Evolutionary conservation across 805 yeast species (phyloP).

Genomic region (Saturnispora dispora): DNA sequence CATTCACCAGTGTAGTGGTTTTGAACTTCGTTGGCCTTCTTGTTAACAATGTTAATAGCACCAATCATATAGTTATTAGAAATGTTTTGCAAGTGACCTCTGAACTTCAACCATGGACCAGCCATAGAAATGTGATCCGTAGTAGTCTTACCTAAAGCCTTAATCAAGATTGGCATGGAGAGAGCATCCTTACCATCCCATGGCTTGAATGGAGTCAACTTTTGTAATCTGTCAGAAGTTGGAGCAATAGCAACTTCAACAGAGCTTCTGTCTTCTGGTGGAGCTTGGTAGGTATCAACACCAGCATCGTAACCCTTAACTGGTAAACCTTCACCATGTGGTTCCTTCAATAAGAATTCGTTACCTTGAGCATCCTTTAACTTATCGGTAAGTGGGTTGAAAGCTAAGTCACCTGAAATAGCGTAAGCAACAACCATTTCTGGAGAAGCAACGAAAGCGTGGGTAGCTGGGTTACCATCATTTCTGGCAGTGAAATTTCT

Average conservation of each 20-base stretch:
- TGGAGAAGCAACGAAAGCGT: conserved; percentile 97
- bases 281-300: conserved; percentile 93
- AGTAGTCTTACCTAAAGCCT: conserved; percentile 95
- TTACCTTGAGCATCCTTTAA: conserved; percentile 63
- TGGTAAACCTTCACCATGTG: conserved; percentile 81
- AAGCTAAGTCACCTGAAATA: conserved; percentile 85
- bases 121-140: conserved; percentile 99
- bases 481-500: conserved; percentile 97
- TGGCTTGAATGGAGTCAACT: conserved; percentile 84
- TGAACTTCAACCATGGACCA: conserved; percentile 99
- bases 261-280: conserved; percentile 75
- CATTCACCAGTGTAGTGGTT: conserved; percentile 87
- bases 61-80: conserved; percentile 99
- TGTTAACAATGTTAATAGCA: conserved; percentile 94
- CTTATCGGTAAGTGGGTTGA: conserved; percentile 86
- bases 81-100: conserved; percentile 98
- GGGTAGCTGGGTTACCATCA: conserved; percentile 96
- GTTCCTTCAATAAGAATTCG: conserved; percentile 69
- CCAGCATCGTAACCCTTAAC: conserved; percentile 48
- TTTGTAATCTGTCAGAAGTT: conserved; percentile 92
- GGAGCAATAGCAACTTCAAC: conserved; percentile 76
- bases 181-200: conserved; percentile 95
- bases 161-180: conserved; percentile 87
- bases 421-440: conserved; percentile 96
- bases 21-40: conserved; percentile 84